Percentiles rank a stretch among this genome's conserved stretches.
These are phyloP conservation scores for Bryum argenteum DNA, from an alignment of 225 moss, liverwort and hornwort genomes.

Conservation along the genomic window DNA sequence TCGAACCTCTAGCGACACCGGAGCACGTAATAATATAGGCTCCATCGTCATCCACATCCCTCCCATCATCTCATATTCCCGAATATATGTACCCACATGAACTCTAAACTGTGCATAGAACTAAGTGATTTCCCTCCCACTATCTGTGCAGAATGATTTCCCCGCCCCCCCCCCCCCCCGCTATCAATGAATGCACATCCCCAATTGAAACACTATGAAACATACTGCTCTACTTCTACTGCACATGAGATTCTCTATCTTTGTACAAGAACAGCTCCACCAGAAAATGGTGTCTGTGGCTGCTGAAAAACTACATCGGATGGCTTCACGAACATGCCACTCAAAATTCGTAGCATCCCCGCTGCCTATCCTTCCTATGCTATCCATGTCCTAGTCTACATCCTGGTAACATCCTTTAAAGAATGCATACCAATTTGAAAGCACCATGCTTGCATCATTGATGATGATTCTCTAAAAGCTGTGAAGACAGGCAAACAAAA, in stretches of 20 bases:
- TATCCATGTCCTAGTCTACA: constrained; percentile 8
- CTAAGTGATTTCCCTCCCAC: not conserved
- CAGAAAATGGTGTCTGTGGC: not conserved
- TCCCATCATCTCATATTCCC: not conserved
- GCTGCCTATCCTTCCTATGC: constrained; percentile 10
- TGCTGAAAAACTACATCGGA: constrained; percentile 24
- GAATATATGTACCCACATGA: constrained; percentile 9
- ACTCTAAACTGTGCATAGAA: constrained; percentile 23
- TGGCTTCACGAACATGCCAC: constrained; percentile 26
- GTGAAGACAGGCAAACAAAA: not conserved
- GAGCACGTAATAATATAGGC: not conserved
- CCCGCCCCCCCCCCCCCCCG: constrained; percentile 11
- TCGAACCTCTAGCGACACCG: no score
- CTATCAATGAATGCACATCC: constrained; percentile 27
- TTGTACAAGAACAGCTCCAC: constrained; percentile 31
- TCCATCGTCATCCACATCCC: not conserved
- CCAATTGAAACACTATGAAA: constrained; percentile 25
- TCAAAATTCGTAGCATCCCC: constrained; percentile 38
- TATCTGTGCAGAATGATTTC: no score
- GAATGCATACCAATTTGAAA: not conserved
- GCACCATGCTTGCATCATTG: not conserved
- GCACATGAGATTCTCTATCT: constrained; percentile 16
- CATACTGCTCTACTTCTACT: not conserved
- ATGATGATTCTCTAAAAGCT: not conserved
- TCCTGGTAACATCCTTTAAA: not conserved